Evolutionary conservation across 768 basidiomycete species (phyloP).

Genomic region (Sutorius australiensis): DNA sequence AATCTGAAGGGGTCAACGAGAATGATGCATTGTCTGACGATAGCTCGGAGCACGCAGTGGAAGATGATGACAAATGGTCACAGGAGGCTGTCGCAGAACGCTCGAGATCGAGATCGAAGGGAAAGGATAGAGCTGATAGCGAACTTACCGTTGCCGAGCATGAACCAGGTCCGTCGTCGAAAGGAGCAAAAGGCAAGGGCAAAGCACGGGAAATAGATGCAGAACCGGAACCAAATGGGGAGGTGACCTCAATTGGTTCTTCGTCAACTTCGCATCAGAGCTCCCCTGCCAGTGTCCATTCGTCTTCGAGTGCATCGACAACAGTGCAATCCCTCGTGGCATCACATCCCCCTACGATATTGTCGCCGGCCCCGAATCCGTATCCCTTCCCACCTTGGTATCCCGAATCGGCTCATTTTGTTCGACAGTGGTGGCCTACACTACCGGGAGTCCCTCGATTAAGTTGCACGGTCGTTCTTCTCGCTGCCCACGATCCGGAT

Average conservation of each 20-base stretch:
- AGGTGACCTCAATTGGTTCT: slow-evolving; percentile 5
- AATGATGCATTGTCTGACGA: slow-evolving; percentile 1
- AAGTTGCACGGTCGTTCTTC: slow-evolving; percentile 69
- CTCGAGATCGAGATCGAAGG: slow-evolving; percentile 20
- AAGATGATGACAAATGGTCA: slow-evolving; percentile 23
- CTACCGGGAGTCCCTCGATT: slow-evolving; percentile 59
- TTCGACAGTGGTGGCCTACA: slow-evolving; percentile 79
- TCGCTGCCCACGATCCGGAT: slow-evolving; percentile 57
- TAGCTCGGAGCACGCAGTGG: slow-evolving; percentile 10
- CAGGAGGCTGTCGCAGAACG: slow-evolving; percentile 17
- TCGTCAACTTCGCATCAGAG: slow-evolving; percentile 13
- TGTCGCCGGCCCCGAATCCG: slow-evolving; percentile 43
- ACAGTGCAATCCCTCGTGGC: not conserved
- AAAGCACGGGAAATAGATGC: slow-evolving; percentile 17
- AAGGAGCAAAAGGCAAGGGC: slow-evolving; percentile 18
- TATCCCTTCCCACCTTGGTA: slow-evolving; percentile 68
- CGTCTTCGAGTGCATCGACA: slow-evolving; percentile 7
- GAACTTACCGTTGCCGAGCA: slow-evolving; percentile 14
- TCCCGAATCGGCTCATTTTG: slow-evolving; percentile 72
- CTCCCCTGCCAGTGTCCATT: not conserved
- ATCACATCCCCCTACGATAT: not conserved
- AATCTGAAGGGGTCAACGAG: not conserved
- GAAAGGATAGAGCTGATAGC: slow-evolving; percentile 22
- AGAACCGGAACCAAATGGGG: slow-evolving; percentile 10
- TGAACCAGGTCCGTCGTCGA: slow-evolving; percentile 8